Conservation (phyloP, 108 stramenopile genomes). For the Cyclostephanos tholiformis region DNA sequence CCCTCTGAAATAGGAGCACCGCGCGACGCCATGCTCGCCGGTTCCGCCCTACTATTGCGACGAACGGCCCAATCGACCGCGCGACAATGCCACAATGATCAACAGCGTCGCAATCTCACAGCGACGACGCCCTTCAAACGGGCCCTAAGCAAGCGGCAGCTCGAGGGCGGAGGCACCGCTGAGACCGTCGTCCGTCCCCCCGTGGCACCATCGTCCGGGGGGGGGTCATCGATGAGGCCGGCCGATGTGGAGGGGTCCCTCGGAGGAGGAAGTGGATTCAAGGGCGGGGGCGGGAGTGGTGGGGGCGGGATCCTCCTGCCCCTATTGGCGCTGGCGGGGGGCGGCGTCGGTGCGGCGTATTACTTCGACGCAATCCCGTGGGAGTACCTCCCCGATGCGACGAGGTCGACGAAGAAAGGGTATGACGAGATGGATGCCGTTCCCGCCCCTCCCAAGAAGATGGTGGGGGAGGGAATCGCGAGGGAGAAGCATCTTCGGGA, state of each 20-base stretch:
- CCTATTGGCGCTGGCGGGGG: constrained; percentile 25
- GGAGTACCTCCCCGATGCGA: constrained; percentile 17
- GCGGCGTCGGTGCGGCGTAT: constrained; percentile 49
- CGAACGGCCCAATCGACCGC: not conserved
- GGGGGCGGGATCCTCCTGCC: constrained; percentile 11
- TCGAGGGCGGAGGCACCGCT: constrained; percentile 26
- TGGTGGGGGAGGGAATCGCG: constrained; percentile 7
- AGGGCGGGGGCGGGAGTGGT: constrained; percentile 20
- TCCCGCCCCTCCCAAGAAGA: not conserved
- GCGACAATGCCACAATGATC: not conserved
- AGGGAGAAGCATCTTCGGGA: constrained; percentile 7
- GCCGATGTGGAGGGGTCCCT: constrained; percentile 3
- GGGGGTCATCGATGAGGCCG: constrained; percentile 32
- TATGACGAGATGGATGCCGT: constrained; percentile 5
- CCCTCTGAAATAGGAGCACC: too few species aligned
- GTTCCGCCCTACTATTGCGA: constrained; percentile 1
- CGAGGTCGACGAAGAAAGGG: too few species aligned
- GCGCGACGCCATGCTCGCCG: too few species aligned
- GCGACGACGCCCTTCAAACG: constrained; percentile 44
- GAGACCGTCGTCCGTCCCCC: not conserved
- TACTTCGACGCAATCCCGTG: constrained; percentile 44
- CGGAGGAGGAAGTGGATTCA: constrained; percentile 6
- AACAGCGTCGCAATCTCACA: constrained; percentile 3
- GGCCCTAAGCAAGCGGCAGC: constrained; percentile 54
- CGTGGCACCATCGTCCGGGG: constrained; percentile 6